Evolutionary conservation across 2,329 filamentous ascomycete genomes (phyloP).

Genomic region (Xylaria multiplex): DNA sequence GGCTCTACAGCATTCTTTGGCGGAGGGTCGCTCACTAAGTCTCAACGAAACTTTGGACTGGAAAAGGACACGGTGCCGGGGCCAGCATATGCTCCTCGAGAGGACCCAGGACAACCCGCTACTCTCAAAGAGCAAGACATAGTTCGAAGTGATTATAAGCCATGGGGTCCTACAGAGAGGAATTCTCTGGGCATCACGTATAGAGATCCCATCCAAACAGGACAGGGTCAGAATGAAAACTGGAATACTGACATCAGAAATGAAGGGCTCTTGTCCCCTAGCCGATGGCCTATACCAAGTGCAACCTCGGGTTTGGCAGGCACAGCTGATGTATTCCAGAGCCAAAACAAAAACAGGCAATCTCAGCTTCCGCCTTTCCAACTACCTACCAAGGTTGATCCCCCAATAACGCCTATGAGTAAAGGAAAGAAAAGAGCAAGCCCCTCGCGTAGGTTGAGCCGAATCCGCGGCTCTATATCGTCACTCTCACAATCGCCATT

Average conservation of each 20-base stretch:
- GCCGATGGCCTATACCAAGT: constrained; percentile 41
- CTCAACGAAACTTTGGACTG: constrained; percentile 42
- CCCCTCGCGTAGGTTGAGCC: constrained; percentile 25
- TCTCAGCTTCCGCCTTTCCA: constrained; percentile 34
- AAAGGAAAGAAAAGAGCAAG: constrained; percentile 33
- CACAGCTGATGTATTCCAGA: constrained; percentile 31
- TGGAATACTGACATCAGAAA: constrained; percentile 39
- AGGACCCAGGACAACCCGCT: constrained; percentile 31
- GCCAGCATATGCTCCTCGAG: constrained; percentile 17
- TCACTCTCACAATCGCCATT: constrained; percentile 34
- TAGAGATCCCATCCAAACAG: constrained; percentile 42
- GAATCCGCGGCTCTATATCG: constrained; percentile 30
- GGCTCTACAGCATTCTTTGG: constrained; percentile 45
- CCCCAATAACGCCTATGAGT: constrained; percentile 29
- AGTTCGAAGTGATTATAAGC: constrained; percentile 38
- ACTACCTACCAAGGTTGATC: background rate
- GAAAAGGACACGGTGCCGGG: constrained; percentile 21
- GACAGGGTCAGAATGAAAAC: constrained; percentile 36
- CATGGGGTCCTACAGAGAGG: constrained; percentile 43
- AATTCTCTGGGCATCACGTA: constrained; percentile 47
- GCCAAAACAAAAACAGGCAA: constrained; percentile 37
- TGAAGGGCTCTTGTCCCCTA: constrained; percentile 40
- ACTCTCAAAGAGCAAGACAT: constrained; percentile 23
- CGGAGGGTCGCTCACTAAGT: constrained; percentile 41
- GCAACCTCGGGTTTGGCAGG: constrained; percentile 30